Evolutionary conservation across 164 flowering plant species (phyloP).

Genomic region (Sedum album): DNA sequence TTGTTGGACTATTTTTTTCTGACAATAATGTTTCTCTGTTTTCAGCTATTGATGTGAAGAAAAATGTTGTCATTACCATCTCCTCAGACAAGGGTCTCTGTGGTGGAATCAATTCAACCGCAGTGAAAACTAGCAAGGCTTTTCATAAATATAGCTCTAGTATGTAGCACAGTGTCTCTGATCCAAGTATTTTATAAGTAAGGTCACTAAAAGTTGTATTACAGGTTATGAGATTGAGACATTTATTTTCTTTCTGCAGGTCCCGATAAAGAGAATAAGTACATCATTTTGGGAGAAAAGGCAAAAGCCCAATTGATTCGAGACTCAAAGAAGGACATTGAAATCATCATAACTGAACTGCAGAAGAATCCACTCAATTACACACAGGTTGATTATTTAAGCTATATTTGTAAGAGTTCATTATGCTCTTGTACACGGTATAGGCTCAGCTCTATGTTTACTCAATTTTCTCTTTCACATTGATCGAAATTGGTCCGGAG

Average conservation of each 20-base stretch:
- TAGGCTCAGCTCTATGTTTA: background rate
- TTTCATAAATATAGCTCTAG: too few relatives aligned
- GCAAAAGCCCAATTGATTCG: slow-evolving; percentile 80
- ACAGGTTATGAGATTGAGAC: background rate
- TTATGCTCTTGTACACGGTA: background rate
- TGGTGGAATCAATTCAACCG: slow-evolving; percentile 94
- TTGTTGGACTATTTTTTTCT: too few relatives aligned
- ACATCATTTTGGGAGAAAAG: too few relatives aligned
- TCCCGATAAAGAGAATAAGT: too few relatives aligned
- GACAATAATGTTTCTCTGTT: background rate
- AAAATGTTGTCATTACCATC: too few relatives aligned
- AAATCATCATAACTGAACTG: too few relatives aligned
- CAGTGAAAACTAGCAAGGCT: slow-evolving; percentile 81
- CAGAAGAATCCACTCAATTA: too few relatives aligned
- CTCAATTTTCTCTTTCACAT: background rate
- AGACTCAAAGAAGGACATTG: slow-evolving; percentile 79
- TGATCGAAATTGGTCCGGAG: background rate
- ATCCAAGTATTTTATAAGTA: background rate
- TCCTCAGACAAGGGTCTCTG: slow-evolving; percentile 98
- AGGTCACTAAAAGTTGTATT: background rate
- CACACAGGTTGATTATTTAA: slow-evolving; percentile 51
- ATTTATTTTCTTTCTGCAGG: slow-evolving; percentile 1
- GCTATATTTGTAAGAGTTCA: background rate
- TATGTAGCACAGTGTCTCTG: slow-evolving; percentile 19
- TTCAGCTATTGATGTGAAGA: slow-evolving; percentile 83